A percentile compares a stretch with the other conserved stretches of the same genome.
These are phyloP conservation scores for Fusarium setosum DNA, from an alignment of 2,329 filamentous ascomycete genomes.

Conservation along the genomic window DNA sequence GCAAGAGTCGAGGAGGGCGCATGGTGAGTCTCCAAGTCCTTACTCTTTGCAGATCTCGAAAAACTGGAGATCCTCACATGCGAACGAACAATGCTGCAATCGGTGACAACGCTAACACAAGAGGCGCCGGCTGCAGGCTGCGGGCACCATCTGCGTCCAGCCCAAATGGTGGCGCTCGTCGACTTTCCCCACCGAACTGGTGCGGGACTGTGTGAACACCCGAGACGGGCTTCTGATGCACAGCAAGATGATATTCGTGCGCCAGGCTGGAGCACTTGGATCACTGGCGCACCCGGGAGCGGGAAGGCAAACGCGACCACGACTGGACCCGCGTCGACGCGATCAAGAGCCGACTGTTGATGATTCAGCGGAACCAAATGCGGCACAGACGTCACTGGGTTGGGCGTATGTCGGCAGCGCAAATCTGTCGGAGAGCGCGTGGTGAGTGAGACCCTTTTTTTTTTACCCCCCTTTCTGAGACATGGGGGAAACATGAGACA, in stretches of 20 bases:
- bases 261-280: slow-evolving; percentile 27
- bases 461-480: slow-evolving; percentile 30
- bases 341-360: slow-evolving; percentile 8
- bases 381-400: slow-evolving; percentile 50
- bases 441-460: slow-evolving; percentile 62
- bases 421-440: slow-evolving; percentile 93
- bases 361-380: slow-evolving; percentile 30
- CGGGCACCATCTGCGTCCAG: slow-evolving; percentile 86
- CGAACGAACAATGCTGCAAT: slow-evolving; percentile 29
- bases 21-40: slow-evolving; percentile 52
- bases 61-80: slow-evolving; percentile 32
- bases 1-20: slow-evolving; percentile 70
- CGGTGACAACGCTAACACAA: slow-evolving; percentile 36
- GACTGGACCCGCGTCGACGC: slow-evolving; percentile 23
- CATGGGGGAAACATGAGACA: slow-evolving; percentile 39
- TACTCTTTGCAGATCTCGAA: slow-evolving; percentile 19
- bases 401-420: slow-evolving; percentile 93
- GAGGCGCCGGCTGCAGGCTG: slow-evolving; percentile 63
- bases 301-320: slow-evolving; percentile 26
- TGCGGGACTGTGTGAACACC: slow-evolving; percentile 81
- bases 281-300: slow-evolving; percentile 19
- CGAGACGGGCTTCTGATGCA: slow-evolving; percentile 84
- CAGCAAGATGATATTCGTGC: slow-evolving; percentile 78
- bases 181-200: slow-evolving; percentile 76
- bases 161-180: slow-evolving; percentile 76